Evolutionary conservation across 805 yeast species (phyloP).

Genomic region (Brettanomyces sp.): DNA sequence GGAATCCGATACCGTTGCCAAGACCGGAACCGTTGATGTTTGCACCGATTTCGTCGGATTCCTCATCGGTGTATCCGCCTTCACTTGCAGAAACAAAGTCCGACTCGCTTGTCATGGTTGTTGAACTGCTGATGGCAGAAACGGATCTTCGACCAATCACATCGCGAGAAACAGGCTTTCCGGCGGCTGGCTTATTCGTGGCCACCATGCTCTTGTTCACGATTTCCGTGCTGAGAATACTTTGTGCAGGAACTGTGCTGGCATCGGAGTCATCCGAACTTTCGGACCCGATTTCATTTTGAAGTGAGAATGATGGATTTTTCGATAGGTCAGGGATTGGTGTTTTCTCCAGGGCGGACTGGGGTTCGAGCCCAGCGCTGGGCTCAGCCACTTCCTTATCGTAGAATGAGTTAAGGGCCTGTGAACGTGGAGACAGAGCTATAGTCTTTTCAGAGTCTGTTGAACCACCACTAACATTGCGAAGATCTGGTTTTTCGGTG

Average conservation of each 20-base stretch:
- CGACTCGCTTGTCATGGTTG: conserved; percentile 19
- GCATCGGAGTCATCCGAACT: too few relatives aligned
- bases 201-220: too few relatives aligned
- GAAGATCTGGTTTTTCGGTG: conserved; percentile 5
- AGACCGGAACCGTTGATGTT: background rate
- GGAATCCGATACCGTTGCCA: background rate
- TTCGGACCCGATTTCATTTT: too few relatives aligned
- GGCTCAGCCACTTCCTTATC: background rate
- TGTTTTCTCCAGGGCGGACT: too few relatives aligned
- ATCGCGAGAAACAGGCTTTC: too few relatives aligned
- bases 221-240: too few relatives aligned
- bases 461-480: conserved; percentile 8
- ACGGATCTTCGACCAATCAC: background rate
- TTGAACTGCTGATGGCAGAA: conserved; percentile 5
- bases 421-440: conserved; percentile 16
- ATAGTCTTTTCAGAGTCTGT: conserved; percentile 22
- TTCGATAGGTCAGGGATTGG: too few relatives aligned
- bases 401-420: background rate
- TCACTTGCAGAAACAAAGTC: conserved; percentile 26
- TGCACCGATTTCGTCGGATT: background rate
- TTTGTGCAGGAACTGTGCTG: too few relatives aligned
- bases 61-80: conserved; percentile 10
- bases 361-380: too few relatives aligned
- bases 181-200: too few relatives aligned
- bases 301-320: too few relatives aligned